A percentile compares a stretch with the other conserved stretches of the same genome.
phyloP scores from a whole-genome alignment of 2,329 filamentous ascomycete species.

The Diatrype stigma region DNA sequence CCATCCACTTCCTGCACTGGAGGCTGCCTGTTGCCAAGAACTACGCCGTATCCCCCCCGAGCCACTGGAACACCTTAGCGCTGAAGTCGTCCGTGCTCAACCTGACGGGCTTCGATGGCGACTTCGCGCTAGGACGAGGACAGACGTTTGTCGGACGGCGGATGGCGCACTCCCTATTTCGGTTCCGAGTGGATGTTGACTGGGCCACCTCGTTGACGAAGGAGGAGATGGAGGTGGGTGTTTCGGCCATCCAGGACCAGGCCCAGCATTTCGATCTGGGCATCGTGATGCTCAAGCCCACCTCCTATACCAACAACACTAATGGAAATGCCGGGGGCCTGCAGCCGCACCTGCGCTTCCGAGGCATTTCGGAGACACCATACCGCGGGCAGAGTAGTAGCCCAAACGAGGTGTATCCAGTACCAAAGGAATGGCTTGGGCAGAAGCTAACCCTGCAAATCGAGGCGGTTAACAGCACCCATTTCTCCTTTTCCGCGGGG shows the following conservation, averaged over 20 bases:
- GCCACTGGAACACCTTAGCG: background rate
- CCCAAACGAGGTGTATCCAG: slow-evolving; percentile 1
- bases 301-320: background rate
- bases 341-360: background rate
- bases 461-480: slow-evolving; percentile 9
- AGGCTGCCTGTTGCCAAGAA: background rate
- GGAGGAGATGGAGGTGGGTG: background rate
- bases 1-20: background rate
- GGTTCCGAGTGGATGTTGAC: background rate
- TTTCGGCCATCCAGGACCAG: slow-evolving; percentile 1
- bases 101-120: background rate
- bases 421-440: slow-evolving; percentile 5
- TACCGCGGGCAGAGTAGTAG: slow-evolving; percentile 4
- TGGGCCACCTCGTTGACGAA: background rate
- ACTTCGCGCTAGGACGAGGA: background rate
- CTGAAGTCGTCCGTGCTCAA: background rate
- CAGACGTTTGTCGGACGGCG: background rate
- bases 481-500: slow-evolving; percentile 8
- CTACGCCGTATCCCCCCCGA: background rate
- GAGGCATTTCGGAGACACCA: slow-evolving; percentile 4
- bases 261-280: slow-evolving; percentile 12
- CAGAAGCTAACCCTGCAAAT: slow-evolving; percentile 7
- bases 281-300: slow-evolving; percentile 20
- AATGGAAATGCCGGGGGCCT: background rate
- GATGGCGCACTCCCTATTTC: background rate